Percentiles rank a stretch among this genome's conserved stretches.
Evolutionary conservation across 306 rosid species (phyloP).

Genomic region (Castanea mollissima): DNA sequence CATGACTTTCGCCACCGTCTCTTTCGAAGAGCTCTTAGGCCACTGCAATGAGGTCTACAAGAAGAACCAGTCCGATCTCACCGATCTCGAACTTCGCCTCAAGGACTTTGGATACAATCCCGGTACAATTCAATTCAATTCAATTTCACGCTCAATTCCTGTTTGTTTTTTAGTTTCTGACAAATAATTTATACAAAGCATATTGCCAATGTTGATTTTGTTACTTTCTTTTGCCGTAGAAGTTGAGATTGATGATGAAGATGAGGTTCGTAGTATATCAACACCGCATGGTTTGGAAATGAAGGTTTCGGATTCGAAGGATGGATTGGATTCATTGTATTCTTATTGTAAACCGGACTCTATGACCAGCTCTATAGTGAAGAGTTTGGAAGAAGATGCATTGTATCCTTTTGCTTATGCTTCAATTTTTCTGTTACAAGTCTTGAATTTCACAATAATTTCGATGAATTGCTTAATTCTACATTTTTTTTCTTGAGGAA

Average conservation of each 20-base stretch:
- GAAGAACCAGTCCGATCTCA: slow-evolving; percentile 53
- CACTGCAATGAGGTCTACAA: slow-evolving; percentile 81
- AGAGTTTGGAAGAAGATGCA: slow-evolving; percentile 54
- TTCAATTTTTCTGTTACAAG: neutral
- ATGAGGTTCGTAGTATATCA: slow-evolving; percentile 24
- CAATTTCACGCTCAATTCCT: neutral
- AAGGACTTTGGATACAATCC: slow-evolving; percentile 48
- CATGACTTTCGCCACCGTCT: slow-evolving; percentile 73
- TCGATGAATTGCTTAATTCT: neutral
- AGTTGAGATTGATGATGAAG: slow-evolving; percentile 47
- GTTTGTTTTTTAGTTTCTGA: neutral
- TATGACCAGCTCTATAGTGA: slow-evolving; percentile 27
- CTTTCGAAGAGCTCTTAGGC: slow-evolving; percentile 86
- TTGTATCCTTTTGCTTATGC: slow-evolving; percentile 49
- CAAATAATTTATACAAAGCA: neutral
- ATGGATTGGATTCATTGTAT: slow-evolving; percentile 24
- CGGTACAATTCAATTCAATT: slow-evolving; percentile 24
- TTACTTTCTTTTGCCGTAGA: slow-evolving; percentile 24
- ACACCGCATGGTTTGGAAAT: slow-evolving; percentile 7
- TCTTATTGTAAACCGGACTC: slow-evolving; percentile 38
- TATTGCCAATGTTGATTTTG: neutral
- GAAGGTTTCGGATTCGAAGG: slow-evolving; percentile 13
- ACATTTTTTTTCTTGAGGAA: neutral
- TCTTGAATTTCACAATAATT: neutral
- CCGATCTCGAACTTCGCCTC: slow-evolving; percentile 52